A percentile compares a stretch with the other conserved stretches of the same genome.
Evolutionary conservation across 352 stramenopile species (phyloP).

Genomic region (Pseudoperonospora humuli): DNA sequence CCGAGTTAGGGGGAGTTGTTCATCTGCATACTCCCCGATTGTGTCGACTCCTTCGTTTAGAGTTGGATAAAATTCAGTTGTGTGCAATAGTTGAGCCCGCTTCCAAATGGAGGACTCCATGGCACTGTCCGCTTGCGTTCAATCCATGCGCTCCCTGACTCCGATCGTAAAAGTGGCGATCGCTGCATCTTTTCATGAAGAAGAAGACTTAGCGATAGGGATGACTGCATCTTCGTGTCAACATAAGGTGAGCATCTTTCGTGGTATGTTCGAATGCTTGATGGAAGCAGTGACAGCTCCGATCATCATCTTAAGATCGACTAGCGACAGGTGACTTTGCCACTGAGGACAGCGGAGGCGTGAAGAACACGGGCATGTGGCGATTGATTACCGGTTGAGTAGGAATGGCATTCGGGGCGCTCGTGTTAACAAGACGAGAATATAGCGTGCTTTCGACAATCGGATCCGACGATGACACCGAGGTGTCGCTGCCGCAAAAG

Average conservation of each 20-base stretch:
- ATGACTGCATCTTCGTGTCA: conserved; percentile 21
- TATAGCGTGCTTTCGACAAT: conserved; percentile 17
- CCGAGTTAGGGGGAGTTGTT: conserved; percentile 14
- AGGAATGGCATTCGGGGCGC: conserved; percentile 12
- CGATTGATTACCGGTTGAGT: conserved; percentile 43
- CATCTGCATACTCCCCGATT: conserved; percentile 17
- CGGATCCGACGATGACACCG: conserved; percentile 15
- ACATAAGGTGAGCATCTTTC: background rate
- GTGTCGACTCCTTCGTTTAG: conserved; percentile 14
- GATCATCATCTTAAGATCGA: conserved; percentile 16
- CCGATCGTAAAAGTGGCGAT: conserved; percentile 15
- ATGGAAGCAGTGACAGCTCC: conserved; percentile 5
- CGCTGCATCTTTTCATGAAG: conserved; percentile 11
- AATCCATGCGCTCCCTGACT: background rate
- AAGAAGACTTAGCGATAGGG: too few relatives aligned
- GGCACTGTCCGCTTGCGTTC: too few relatives aligned
- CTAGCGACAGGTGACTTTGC: conserved; percentile 20
- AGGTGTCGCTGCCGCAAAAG: conserved; percentile 61
- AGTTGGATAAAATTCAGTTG: conserved; percentile 6
- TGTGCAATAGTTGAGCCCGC: background rate
- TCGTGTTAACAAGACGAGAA: conserved; percentile 16
- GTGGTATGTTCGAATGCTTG: conserved; percentile 22
- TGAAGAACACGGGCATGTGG: conserved; percentile 71
- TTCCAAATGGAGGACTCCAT: too few relatives aligned
- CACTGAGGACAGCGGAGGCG: conserved; percentile 24